Conservation (phyloP, 2,329 filamentous ascomycete species). For the Dactylellina sp. region DNA sequence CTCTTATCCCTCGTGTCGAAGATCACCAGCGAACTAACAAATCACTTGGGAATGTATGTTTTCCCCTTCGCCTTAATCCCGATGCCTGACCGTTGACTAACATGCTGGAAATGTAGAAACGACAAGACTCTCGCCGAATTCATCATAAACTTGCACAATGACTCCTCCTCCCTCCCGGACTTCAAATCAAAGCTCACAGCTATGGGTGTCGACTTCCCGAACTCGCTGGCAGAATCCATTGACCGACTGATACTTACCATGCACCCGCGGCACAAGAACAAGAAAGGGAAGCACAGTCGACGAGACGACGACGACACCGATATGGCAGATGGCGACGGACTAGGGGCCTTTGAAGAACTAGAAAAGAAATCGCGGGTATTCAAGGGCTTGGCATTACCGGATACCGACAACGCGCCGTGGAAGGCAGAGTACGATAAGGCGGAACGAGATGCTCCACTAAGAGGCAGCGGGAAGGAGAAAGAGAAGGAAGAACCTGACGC, state of each 20-base stretch:
- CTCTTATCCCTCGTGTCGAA: slow-evolving; percentile 93
- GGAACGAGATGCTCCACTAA: slow-evolving; percentile 61
- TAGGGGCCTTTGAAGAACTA: slow-evolving; percentile 65
- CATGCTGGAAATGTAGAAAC: slow-evolving; percentile 64
- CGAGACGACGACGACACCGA: slow-evolving; percentile 59
- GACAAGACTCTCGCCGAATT: slow-evolving; percentile 98
- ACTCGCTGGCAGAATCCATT: slow-evolving; percentile 88
- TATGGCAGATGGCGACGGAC: slow-evolving; percentile 64
- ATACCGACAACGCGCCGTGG: slow-evolving; percentile 73
- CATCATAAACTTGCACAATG: slow-evolving; percentile 87
- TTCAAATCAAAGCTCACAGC: slow-evolving; percentile 81
- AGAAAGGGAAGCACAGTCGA: slow-evolving; percentile 64
- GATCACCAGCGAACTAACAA: slow-evolving; percentile 92
- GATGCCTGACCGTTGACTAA: slow-evolving; percentile 3
- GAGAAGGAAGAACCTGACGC: slow-evolving; percentile 70
- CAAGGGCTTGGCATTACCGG: slow-evolving; percentile 86
- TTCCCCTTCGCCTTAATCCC: background rate
- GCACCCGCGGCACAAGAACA: slow-evolving; percentile 86
- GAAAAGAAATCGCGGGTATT: slow-evolving; percentile 89
- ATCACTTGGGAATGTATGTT: slow-evolving; percentile 79
- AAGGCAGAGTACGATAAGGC: slow-evolving; percentile 65
- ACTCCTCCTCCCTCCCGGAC: slow-evolving; percentile 76
- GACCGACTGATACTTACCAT: slow-evolving; percentile 88
- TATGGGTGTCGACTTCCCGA: slow-evolving; percentile 84
- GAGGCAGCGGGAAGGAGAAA: slow-evolving; percentile 40